These are phyloP conservation scores for Colletotrichum sp. DNA, from an alignment of 2,329 filamentous ascomycete species.

Conservation along the genomic window DNA sequence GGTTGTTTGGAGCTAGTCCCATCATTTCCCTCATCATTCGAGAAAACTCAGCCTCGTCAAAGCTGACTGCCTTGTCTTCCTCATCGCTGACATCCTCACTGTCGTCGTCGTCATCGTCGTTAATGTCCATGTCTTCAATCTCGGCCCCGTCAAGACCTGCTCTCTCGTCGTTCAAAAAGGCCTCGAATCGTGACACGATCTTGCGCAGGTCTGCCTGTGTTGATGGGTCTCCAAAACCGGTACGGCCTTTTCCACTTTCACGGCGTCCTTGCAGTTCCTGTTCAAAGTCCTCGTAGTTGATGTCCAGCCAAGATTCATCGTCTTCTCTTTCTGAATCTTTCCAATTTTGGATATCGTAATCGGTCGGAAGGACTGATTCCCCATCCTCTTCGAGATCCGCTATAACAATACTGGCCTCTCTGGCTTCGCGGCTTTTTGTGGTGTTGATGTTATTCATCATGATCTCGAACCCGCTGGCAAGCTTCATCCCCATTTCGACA, in stretches of 20 bases:
- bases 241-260: slow-evolving; percentile 19
- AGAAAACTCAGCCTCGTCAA: slow-evolving; percentile 85
- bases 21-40: slow-evolving; percentile 93
- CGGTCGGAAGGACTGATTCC: slow-evolving; percentile 67
- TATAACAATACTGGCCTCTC: slow-evolving; percentile 78
- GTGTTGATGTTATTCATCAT: slow-evolving; percentile 72
- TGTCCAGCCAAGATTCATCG: slow-evolving; percentile 89
- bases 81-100: slow-evolving; percentile 63
- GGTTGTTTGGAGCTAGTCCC: slow-evolving; percentile 58
- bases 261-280: slow-evolving; percentile 66
- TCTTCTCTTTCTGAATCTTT: slow-evolving; percentile 68
- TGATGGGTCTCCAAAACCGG: slow-evolving; percentile 67
- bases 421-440: slow-evolving; percentile 69
- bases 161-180: slow-evolving; percentile 85
- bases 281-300: slow-evolving; percentile 89
- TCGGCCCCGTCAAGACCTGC: slow-evolving; percentile 83
- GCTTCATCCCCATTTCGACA: slow-evolving; percentile 84
- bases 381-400: slow-evolving; percentile 79
- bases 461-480: slow-evolving; percentile 92
- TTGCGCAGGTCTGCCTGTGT: slow-evolving; percentile 82
- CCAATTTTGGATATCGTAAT: slow-evolving; percentile 79
- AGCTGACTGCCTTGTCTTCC: slow-evolving; percentile 78
- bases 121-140: slow-evolving; percentile 72
- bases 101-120: slow-evolving; percentile 51
- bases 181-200: slow-evolving; percentile 92